Base-by-base conservation (phyloP, 768 basidiomycete genomes). In the Pluteus cervinus region DNA sequence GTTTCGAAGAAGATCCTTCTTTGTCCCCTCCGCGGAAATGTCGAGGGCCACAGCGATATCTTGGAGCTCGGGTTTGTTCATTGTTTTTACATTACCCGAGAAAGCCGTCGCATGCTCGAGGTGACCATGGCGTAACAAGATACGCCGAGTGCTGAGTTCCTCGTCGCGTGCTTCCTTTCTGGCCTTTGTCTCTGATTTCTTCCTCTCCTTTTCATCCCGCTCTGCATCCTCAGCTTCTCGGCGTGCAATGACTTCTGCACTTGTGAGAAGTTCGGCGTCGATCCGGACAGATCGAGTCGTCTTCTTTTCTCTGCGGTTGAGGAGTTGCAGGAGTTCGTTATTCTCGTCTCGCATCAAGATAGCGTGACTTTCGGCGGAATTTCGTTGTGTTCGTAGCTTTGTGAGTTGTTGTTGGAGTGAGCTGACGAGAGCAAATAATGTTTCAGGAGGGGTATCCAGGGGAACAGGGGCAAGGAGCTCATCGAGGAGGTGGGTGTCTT, bases 71-170 rank as follows among this genome's bases (percentile, higher is more conserved):
- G n/a, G n/a, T n/a, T n/a, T n/a, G n/a, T 15, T 36, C 35, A 14
- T 36, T 36, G 16, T 24, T 36, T 14, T 36, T 36, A 25, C 29
- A 37, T 29, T 16, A 37, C 23, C 18, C 22, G 24, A 26, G 24
- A 15, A 29, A 16, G 14, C 30, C 26, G 22, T 23, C 36, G 9
- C 18, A 29, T 17, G 30, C 24, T 15, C 30, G 20, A 10, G 36
- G 23, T 18, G n/a, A n/a, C n/a, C n/a, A n/a, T n/a, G n/a, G n/a
- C n/a, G n/a, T n/a, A n/a, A n/a, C n/a, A n/a, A n/a, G n/a, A n/a
- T n/a, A n/a, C n/a, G n/a, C n/a, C 42, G 45, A n/a, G 34, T 36
- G 12, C 12, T 41, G 29, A 23, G 22, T 16, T 55, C 57, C 17
- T 30, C 39, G 7, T 29, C 20, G 24, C 40, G 31, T n/a, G 34